phyloP scores from a whole-genome alignment of 805 yeast species.

The Schwanniomyces yamadae region DNA sequence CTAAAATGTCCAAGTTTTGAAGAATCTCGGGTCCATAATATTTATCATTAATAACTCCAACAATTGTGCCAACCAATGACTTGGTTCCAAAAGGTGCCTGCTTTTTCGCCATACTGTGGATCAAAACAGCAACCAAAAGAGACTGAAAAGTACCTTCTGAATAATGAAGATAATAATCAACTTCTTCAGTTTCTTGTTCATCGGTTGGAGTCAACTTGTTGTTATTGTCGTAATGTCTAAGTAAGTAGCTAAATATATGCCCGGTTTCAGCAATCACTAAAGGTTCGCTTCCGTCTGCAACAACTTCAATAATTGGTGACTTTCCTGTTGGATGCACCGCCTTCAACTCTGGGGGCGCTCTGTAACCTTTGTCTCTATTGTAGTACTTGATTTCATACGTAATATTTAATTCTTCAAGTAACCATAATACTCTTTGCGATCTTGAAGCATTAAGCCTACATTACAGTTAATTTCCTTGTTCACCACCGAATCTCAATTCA shows the following conservation, averaged over 20 bases:
- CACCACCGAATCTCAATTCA: not conserved
- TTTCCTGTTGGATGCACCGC: conserved; percentile 38
- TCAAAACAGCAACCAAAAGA: conserved; percentile 34
- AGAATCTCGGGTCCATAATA: conserved; percentile 26
- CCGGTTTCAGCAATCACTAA: conserved; percentile 57
- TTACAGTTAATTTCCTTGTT: not conserved
- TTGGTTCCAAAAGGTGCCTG: conserved; percentile 28
- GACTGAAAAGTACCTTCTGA: conserved; percentile 65
- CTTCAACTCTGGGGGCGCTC: conserved; percentile 34
- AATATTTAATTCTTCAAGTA: conserved; percentile 34
- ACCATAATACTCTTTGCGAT: conserved; percentile 37
- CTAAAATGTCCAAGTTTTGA: conserved; percentile 28
- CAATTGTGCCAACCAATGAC: conserved; percentile 21
- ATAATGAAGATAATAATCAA: conserved; percentile 54
- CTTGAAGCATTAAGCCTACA: conserved; percentile 33
- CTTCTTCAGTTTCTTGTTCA: conserved; percentile 40
- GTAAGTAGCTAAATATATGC: conserved; percentile 51
- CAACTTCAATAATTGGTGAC: conserved; percentile 32
- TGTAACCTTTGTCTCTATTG: conserved; percentile 18
- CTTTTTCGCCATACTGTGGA: conserved; percentile 22
- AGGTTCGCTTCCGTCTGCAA: conserved; percentile 18
- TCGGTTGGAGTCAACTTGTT: conserved; percentile 36
- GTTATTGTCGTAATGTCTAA: conserved; percentile 47
- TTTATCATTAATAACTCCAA: conserved; percentile 20
- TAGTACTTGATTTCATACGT: conserved; percentile 34